phyloP scores from a whole-genome alignment of 2,329 filamentous ascomycete genomes.

The Fusarium fujikuroi region DNA sequence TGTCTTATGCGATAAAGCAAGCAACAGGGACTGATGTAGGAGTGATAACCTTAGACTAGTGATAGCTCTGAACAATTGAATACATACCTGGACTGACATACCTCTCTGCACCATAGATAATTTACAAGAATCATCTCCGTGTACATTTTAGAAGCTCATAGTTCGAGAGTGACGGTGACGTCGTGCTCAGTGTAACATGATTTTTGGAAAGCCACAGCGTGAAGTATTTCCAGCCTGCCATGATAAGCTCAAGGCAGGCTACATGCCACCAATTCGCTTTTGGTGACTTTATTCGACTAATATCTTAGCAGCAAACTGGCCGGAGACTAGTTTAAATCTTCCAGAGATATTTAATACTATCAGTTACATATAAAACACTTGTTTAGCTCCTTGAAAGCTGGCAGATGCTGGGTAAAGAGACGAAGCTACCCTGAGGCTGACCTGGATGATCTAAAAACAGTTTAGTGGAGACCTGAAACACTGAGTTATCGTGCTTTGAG shows the following conservation, averaged over 20 bases:
- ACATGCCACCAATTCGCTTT: fast-evolving
- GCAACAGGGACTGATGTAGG: background rate
- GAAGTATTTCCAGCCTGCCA: too few relatives aligned
- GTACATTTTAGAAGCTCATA: background rate
- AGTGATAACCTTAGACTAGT: background rate
- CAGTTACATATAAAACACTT: fast-evolving
- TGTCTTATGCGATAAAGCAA: background rate
- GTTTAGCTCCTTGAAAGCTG: fast-evolving
- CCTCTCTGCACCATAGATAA: fast-evolving
- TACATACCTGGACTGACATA: fast-evolving
- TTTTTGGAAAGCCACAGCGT: too few relatives aligned
- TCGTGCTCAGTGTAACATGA: fast-evolving
- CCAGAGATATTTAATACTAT: fast-evolving
- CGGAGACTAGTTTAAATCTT: fast-evolving
- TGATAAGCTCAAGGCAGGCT: background rate
- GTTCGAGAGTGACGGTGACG: fast-evolving
- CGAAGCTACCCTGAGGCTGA: background rate
- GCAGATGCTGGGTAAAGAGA: background rate
- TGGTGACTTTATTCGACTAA: fast-evolving
- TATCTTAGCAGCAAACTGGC: fast-evolving
- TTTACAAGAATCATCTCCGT: fast-evolving
- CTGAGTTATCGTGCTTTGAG: background rate
- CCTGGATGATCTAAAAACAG: background rate
- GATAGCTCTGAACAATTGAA: fast-evolving
- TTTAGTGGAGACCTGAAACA: background rate